A percentile compares a stretch with the other conserved stretches of the same genome.
Conservation (phyloP, 2,329 filamentous ascomycete species). For the Zymoseptoria pseudotritici region DNA sequence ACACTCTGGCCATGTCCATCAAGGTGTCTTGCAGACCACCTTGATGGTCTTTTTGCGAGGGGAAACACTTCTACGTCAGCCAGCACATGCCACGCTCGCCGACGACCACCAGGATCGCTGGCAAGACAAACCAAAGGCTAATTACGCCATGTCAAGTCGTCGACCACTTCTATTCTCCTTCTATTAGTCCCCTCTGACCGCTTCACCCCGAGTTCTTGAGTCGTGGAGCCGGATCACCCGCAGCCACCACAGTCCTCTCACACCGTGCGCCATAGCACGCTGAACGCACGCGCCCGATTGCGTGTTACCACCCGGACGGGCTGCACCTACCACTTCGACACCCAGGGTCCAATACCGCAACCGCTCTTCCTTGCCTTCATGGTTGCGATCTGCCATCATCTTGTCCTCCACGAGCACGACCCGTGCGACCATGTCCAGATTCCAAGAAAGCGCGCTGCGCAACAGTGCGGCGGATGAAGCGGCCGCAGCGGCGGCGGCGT, state of each 20-base stretch:
- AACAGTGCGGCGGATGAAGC: constrained; percentile 11
- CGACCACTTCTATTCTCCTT: not conserved
- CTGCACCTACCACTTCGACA: not conserved
- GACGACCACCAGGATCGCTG: not conserved
- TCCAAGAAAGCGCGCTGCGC: constrained; percentile 19
- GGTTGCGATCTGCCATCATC: not conserved
- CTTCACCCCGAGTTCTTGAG: not conserved
- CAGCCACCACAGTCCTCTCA: not conserved
- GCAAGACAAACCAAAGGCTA: not conserved
- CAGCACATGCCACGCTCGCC: not conserved
- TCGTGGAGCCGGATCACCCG: not conserved
- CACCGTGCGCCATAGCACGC: not conserved
- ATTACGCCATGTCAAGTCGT: not conserved
- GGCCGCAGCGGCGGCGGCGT: constrained; percentile 1
- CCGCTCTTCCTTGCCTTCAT: not conserved
- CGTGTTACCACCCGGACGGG: not conserved
- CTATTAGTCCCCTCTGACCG: not conserved
- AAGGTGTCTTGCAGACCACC: constrained; percentile 14
- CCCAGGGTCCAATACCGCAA: not conserved
- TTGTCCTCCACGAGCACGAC: not conserved
- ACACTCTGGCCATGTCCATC: constrained; percentile 6
- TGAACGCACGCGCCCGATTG: not conserved
- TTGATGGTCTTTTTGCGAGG: constrained; percentile 2
- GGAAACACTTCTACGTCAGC: constrained; percentile 6
- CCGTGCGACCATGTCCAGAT: constrained; percentile 12